A percentile compares a stretch with the other conserved stretches of the same genome.
phyloP scores from a whole-genome alignment of 2,329 filamentous ascomycete genomes.

The Cadophora malorum region DNA sequence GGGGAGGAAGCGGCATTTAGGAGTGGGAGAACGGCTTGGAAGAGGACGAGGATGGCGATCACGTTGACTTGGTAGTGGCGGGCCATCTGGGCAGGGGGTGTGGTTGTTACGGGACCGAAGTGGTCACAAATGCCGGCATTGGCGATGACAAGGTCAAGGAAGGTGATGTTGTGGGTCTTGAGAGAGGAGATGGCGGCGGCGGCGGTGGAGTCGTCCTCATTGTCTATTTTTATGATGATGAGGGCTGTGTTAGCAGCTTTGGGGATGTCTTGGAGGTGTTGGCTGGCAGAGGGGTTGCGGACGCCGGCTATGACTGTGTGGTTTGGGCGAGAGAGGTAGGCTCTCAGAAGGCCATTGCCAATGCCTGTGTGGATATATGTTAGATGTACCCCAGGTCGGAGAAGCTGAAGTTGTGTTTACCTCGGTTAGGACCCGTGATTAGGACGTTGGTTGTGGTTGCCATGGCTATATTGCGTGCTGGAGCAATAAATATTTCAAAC shows the following conservation, averaged over 20 bases:
- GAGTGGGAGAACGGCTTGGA: constrained; percentile 51
- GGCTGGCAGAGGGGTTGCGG: constrained; percentile 15
- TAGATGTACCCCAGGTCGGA: background rate
- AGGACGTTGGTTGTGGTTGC: constrained; percentile 20
- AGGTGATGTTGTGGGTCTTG: constrained; percentile 45
- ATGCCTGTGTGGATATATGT: constrained; percentile 22
- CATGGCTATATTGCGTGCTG: constrained; percentile 3
- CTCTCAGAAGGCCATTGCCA: constrained; percentile 21
- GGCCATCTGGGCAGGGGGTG: constrained; percentile 45
- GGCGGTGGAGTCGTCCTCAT: constrained; percentile 45
- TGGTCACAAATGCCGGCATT: constrained; percentile 54
- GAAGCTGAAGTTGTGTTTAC: background rate
- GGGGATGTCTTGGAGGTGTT: constrained; percentile 5
- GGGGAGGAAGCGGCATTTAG: constrained; percentile 43
- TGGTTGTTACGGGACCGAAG: constrained; percentile 42
- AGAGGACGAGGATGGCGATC: constrained; percentile 50
- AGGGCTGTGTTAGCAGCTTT: constrained; percentile 37
- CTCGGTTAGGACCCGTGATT: constrained; percentile 25
- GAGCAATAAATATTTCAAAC: background rate
- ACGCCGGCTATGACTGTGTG: constrained; percentile 27
- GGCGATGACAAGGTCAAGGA: constrained; percentile 57
- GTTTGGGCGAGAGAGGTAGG: constrained; percentile 25
- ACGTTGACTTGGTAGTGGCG: constrained; percentile 52
- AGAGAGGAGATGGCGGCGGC: constrained; percentile 46
- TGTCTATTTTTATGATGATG: constrained; percentile 53